A percentile compares a stretch with the other conserved stretches of the same genome.
Conservation (phyloP, 352 stramenopile species). For the Phytophthora agathidicida region DNA sequence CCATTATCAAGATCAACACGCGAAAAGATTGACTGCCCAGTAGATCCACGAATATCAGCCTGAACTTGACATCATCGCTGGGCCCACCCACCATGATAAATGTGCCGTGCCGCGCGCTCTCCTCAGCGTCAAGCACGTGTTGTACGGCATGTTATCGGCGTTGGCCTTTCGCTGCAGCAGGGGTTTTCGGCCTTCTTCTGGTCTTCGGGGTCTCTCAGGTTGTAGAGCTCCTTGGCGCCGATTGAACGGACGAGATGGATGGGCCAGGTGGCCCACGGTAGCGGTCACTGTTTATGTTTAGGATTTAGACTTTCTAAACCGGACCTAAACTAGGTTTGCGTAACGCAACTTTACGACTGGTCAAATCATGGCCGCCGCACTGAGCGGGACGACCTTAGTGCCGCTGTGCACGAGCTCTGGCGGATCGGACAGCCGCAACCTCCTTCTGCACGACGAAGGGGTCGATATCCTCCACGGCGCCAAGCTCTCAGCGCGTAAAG, state of each 20-base stretch:
- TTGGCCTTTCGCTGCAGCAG: conserved; percentile 38
- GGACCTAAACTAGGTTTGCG: no score
- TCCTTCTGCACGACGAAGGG: conserved; percentile 50
- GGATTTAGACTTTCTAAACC: no score
- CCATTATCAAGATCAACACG: no score
- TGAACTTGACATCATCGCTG: conserved; percentile 50
- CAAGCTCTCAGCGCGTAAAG: conserved; percentile 51
- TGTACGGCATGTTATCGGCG: conserved; percentile 40
- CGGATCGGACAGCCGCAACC: conserved; percentile 21
- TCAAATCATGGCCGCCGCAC: conserved; percentile 19
- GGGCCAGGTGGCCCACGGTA: no score
- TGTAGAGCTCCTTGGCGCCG: conserved; percentile 16
- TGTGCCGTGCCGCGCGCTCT: conserved; percentile 13
- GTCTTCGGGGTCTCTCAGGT: conserved; percentile 13
- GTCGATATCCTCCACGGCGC: conserved; percentile 57
- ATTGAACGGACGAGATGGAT: conserved; percentile 6
- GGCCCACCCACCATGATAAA: conserved; percentile 38
- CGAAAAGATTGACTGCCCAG: conserved; percentile 10
- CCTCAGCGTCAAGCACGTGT: conserved; percentile 30
- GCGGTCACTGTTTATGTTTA: no score
- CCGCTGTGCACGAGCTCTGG: conserved; percentile 62
- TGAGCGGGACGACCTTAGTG: conserved; percentile 38
- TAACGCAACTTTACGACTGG: conserved; percentile 2
- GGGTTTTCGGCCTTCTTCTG: conserved; percentile 32
- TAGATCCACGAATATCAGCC: conserved; percentile 28